phyloP scores from a whole-genome alignment of 441 rosid genomes.

The Erodium moschatum region DNA sequence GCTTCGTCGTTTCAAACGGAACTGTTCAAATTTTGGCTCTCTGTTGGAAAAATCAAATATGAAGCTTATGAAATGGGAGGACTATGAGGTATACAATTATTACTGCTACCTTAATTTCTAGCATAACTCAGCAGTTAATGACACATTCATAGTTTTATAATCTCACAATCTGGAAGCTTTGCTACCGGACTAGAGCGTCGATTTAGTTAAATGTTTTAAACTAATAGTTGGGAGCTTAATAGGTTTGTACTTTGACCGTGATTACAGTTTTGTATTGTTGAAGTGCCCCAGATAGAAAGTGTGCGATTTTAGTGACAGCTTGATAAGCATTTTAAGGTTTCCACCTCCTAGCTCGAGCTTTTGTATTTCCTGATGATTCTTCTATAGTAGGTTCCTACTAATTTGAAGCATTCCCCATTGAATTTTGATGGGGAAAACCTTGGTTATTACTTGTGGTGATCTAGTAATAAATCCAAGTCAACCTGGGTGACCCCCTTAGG shows the following conservation, averaged over 20 bases:
- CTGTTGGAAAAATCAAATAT: constrained; percentile 66
- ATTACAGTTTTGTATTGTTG: not conserved
- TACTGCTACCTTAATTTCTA: too few relatives aligned
- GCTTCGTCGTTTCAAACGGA: constrained; percentile 76
- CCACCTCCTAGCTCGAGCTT: not conserved
- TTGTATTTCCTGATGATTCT: too few relatives aligned
- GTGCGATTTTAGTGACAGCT: too few relatives aligned
- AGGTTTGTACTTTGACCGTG: not conserved
- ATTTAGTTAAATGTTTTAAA: not conserved
- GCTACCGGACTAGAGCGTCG: not conserved
- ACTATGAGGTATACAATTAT: constrained; percentile 43
- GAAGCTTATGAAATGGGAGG: constrained; percentile 92
- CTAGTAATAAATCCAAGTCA: not conserved
- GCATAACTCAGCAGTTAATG: not conserved
- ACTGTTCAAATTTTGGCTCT: constrained; percentile 75
- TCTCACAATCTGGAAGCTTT: not conserved
- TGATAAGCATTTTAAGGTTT: too few relatives aligned
- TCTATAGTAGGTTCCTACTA: not conserved
- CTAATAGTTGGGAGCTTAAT: not conserved
- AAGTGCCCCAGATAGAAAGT: too few relatives aligned
- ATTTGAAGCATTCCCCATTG: not conserved
- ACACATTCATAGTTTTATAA: not conserved
- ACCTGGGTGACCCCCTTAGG: not conserved
- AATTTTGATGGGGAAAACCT: not conserved
- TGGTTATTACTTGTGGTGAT: not conserved